Evolutionary conservation across 148 eudicot genomes (phyloP), one percentile per base, ranked within the genome.

Genomic region (Rheum nobile): DNA sequence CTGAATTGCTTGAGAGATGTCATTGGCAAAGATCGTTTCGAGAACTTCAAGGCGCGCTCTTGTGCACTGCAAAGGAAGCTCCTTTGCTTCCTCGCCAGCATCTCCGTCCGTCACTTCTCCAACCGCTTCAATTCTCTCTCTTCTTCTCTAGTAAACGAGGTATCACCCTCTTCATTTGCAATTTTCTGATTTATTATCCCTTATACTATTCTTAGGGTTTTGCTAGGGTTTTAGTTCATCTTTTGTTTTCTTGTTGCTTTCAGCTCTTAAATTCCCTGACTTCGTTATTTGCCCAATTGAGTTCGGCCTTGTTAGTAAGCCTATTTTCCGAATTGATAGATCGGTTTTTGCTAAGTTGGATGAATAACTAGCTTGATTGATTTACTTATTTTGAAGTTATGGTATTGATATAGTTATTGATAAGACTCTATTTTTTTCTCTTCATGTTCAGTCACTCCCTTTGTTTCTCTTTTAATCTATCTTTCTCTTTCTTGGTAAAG

Each of bases 21-120:
- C 87, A 70, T 37, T 90, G 13, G 42, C 81, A 11, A 85, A 87
- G 82, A 77, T 83, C 74, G 70, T 91, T 2, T 44, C 83, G 22
- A 81, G 88, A 70, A 35, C 87, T 41, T 83, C 90, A 8, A 81
- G 81, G 69, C 73, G 77, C 57, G 69, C 82, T 10, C 54, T 82
- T 19, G 67, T 81, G 57, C 90, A 81, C 70, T 83, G 71, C 76
- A 83, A 84, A 22, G 77, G 55, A 75, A 71, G 76, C 71, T 54
- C 75, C 73, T 75, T 76, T 38, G 79, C 76, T 75, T 75, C 76
- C 42, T 71, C 8, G 75, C 63, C 79, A 73, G 46, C 46, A 42
- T 32, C 34, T 38, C 10, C 22, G 80, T 38, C 48, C 79, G 29
- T 32, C 67, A 72, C 42, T 16, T 73, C 26, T 73, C 86, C 52